Conservation (phyloP, 2,329 filamentous ascomycete species). For the Thelonectria discophora region DNA sequence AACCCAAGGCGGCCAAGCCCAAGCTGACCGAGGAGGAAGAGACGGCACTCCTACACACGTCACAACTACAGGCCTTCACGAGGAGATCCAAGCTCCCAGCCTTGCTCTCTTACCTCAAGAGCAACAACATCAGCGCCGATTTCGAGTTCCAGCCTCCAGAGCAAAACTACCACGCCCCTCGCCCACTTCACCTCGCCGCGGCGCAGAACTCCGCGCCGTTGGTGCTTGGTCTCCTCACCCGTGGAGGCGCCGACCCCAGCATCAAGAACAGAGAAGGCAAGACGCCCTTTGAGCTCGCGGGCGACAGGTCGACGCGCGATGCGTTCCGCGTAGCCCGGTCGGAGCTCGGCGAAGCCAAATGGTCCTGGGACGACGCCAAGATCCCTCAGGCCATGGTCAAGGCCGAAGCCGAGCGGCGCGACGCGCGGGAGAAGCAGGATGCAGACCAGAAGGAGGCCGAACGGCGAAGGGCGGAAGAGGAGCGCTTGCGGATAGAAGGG, state of each 20-base stretch:
- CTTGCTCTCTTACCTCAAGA: conserved; percentile 82
- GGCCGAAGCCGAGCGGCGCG: conserved; percentile 74
- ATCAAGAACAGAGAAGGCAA: conserved; percentile 78
- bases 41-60: conserved; percentile 81
- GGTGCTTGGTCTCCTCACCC: conserved; percentile 78
- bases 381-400: conserved; percentile 77
- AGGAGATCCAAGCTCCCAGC: conserved; percentile 90
- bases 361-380: conserved; percentile 80
- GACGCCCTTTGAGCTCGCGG: conserved; percentile 85
- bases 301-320: conserved; percentile 85
- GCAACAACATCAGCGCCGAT: conserved; percentile 74
- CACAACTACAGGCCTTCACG: conserved; percentile 87
- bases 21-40: conserved; percentile 87
- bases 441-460: conserved; percentile 73
- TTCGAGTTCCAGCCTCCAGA: conserved; percentile 80
- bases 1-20: conserved; percentile 63
- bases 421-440: conserved; percentile 75
- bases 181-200: conserved; percentile 85
- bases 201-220: conserved; percentile 81
- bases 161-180: conserved; percentile 81
- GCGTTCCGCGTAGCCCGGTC: conserved; percentile 89
- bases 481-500: conserved; percentile 74
- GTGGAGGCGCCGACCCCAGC: conserved; percentile 79
- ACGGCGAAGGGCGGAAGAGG: conserved; percentile 77
- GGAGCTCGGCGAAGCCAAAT: conserved; percentile 79